Conservation (phyloP, 1,284 basidiomycete species). For the Microbotryum violaceum region DNA sequence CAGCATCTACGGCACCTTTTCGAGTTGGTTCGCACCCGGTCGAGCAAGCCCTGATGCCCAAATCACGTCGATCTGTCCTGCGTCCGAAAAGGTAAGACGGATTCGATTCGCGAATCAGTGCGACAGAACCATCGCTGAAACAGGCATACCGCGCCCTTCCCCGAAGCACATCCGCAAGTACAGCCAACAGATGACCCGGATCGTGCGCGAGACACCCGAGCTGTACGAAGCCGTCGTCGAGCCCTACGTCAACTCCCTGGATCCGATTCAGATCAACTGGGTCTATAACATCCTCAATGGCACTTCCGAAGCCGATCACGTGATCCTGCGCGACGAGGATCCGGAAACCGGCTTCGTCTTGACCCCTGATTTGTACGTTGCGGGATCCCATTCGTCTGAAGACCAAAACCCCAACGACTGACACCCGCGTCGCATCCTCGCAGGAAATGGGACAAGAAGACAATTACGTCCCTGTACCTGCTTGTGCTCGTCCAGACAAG, state of each 20-base stretch:
- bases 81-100: constrained; percentile 25
- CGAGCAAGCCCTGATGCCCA: constrained; percentile 12
- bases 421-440: neutral
- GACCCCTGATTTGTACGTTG: constrained; percentile 62
- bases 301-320: constrained; percentile 65
- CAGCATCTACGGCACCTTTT: constrained; percentile 36
- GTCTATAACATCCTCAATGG: constrained; percentile 79
- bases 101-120: constrained; percentile 45
- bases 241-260: constrained; percentile 70
- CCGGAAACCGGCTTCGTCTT: constrained; percentile 62
- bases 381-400: constrained; percentile 49
- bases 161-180: constrained; percentile 54
- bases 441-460: constrained; percentile 62
- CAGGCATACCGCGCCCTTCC: neutral
- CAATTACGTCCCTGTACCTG: constrained; percentile 47
- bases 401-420: neutral
- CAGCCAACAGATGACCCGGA: constrained; percentile 59
- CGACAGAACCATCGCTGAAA: constrained; percentile 48
- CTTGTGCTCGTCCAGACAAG: constrained; percentile 36
- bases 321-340: constrained; percentile 58
- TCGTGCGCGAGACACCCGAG: constrained; percentile 73
- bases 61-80: constrained; percentile 28
- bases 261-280: constrained; percentile 72
- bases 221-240: constrained; percentile 61
- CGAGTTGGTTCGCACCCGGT: constrained; percentile 31